Conservation (phyloP, 768 basidiomycete genomes). For the Amanita inopinata region DNA sequence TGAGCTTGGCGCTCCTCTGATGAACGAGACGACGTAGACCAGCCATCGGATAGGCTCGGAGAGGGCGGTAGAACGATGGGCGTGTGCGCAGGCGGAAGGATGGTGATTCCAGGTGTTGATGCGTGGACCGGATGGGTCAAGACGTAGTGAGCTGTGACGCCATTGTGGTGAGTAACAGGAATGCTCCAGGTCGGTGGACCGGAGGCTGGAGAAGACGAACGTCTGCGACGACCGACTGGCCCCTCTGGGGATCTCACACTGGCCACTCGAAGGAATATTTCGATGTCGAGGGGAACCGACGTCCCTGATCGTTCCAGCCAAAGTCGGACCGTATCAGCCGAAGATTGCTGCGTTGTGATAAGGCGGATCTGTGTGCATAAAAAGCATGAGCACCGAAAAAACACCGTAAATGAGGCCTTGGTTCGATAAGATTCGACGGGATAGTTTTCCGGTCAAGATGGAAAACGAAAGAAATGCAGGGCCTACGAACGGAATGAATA, state of each 20-base stretch:
- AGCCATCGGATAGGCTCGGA: slow-evolving; percentile 16
- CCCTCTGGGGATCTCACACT: slow-evolving; percentile 17
- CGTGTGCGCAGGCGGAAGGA: slow-evolving; percentile 24
- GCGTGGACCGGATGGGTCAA: slow-evolving; percentile 13
- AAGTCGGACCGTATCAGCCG: slow-evolving; percentile 70
- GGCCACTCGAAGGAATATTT: slow-evolving; percentile 60
- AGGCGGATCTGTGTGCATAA: slow-evolving; percentile 63
- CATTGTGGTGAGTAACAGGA: slow-evolving; percentile 21
- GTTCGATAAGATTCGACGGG: too few species aligned
- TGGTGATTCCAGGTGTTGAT: slow-evolving; percentile 17
- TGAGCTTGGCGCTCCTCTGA: slow-evolving; percentile 16
- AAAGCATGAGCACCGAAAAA: slow-evolving; percentile 4
- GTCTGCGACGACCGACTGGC: slow-evolving; percentile 19
- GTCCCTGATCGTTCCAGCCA: slow-evolving; percentile 77
- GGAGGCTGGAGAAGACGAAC: slow-evolving; percentile 22
- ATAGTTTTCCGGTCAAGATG: too few species aligned
- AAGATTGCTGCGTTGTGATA: slow-evolving; percentile 56
- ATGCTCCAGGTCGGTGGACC: slow-evolving; percentile 26
- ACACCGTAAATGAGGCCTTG: not conserved
- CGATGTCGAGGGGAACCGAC: slow-evolving; percentile 65
- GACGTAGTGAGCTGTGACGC: slow-evolving; percentile 16
- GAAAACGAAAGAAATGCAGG: too few species aligned
- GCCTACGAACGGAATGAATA: too few species aligned
- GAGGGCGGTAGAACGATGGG: slow-evolving; percentile 41
- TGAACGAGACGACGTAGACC: slow-evolving; percentile 17